Base-by-base conservation (phyloP, 345 rosid genomes). In the Cardamine occulta region DNA sequence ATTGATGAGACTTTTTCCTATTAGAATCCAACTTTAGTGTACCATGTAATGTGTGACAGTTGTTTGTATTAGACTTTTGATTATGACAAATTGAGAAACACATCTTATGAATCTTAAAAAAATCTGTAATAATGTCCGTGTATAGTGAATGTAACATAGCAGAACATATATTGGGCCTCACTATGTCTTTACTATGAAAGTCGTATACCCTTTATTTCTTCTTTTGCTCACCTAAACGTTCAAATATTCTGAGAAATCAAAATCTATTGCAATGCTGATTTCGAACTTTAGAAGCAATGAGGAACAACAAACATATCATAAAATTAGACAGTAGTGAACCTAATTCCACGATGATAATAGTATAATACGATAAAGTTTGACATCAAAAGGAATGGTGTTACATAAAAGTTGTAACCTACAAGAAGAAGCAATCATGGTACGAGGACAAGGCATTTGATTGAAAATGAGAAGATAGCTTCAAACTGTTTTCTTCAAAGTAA, bases 31-130 rank as follows among this genome's bases (percentile, higher is more conserved):
- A 17, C 73, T 66, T 74, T 37, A 14, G 1, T 68, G 68, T 75
- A 68, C 74, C 69, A 49, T 52, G 63, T 40, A 75, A n/a, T 74
- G 63, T 68, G 28, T 62, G 55, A 66, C 14, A 74, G n/a, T 73
- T 66, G 61, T 74, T 67, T 49, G 5, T 67, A 51, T 60, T 29
- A 68, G 63, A 60, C 73, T 57, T 40, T 37, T 59, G 60, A 58
- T 66, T 49, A 26, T 14, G 61, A 49, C 45, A 29, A 65, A 6
- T 45, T 45, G 49, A 45, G 8, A 15, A 15, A 45, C 49, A 44
- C 49, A 45, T 45, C 49, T 5, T 44, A 13, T 45, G 49, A 45
- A 45, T 40, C 47, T 40, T 13, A 7, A 6, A 28, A 37, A 11
- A 4, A 40, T 42, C 47, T 42, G 7, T 5, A 15, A 44, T 44